Evolutionary conservation across 345 rosid species (phyloP).

Genomic region (Hibiscus syriacus): DNA sequence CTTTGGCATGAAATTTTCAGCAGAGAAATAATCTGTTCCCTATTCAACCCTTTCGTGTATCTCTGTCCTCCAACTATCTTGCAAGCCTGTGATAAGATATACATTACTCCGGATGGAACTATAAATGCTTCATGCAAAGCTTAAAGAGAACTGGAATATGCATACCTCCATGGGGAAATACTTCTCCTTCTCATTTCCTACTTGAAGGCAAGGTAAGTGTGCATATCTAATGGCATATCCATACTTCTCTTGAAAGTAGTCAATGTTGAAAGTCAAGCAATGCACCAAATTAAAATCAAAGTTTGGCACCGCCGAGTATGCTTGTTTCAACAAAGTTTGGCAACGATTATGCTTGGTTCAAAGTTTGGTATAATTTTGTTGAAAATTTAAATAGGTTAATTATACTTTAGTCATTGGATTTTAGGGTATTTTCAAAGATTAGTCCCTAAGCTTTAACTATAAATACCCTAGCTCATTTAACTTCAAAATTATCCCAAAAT

Average conservation of each 20-base stretch:
- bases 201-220: conserved; percentile 38
- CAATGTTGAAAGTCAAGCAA: no score
- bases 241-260: conserved; percentile 33
- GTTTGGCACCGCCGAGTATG: no score
- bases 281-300: no score
- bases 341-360: no score
- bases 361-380: no score
- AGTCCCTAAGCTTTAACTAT: no score
- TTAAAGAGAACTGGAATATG: neutral
- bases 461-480: no score
- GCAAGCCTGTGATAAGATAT: conserved; percentile 24
- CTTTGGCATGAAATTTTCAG: conserved; percentile 36
- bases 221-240: conserved; percentile 24
- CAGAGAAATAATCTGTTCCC: conserved; percentile 32
- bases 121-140: neutral
- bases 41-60: conserved; percentile 33
- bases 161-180: conserved; percentile 42
- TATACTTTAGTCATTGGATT: no score
- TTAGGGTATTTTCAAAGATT: no score
- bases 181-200: conserved; percentile 27
- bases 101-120: neutral
- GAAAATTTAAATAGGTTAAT: no score
- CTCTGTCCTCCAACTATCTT: conserved; percentile 38
- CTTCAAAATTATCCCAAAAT: no score
- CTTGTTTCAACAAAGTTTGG: no score